A percentile compares a stretch with the other conserved stretches of the same genome.
Conservation (phyloP, 2,329 filamentous ascomycete species). For the Colletotrichum scovillei region DNA sequence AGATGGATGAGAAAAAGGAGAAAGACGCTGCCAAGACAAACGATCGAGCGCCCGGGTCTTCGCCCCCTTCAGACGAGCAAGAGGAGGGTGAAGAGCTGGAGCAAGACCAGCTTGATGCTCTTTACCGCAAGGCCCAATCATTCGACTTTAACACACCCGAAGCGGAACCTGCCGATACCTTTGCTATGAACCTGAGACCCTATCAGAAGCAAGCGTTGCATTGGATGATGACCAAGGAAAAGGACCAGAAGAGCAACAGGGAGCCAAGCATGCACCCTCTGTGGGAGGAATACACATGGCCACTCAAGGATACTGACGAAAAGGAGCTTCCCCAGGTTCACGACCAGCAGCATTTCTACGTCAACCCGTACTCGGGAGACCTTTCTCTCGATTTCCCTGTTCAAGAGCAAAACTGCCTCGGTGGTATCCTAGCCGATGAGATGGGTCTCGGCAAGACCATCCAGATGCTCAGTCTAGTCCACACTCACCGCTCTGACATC, state of each 20-base stretch:
- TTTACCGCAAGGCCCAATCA: conserved; percentile 96
- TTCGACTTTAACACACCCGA: conserved; percentile 95
- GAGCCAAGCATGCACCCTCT: conserved; percentile 93
- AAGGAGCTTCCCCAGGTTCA: conserved; percentile 75
- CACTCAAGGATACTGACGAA: conserved; percentile 87
- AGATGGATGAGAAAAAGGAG: conserved; percentile 83
- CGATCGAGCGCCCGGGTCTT: conserved; percentile 54
- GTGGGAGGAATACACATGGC: conserved; percentile 97
- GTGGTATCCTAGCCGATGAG: conserved; percentile 93
- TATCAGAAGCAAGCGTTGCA: conserved; percentile 96
- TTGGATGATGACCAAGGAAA: conserved; percentile 98
- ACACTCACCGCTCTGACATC: conserved; percentile 78
- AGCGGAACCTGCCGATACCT: conserved; percentile 84
- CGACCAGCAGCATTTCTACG: conserved; percentile 82
- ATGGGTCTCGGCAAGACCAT: conserved; percentile 99
- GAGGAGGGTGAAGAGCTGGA: conserved; percentile 94
- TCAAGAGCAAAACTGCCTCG: conserved; percentile 94
- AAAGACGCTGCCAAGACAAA: conserved; percentile 59
- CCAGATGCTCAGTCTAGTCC: conserved; percentile 95
- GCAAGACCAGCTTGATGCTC: conserved; percentile 91
- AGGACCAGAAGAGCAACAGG: conserved; percentile 75
- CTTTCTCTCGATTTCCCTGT: conserved; percentile 90
- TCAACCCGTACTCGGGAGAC: conserved; percentile 97
- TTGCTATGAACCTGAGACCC: conserved; percentile 84
- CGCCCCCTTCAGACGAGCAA: conserved; percentile 72